Conservation (phyloP, 169 alveolate genomes). For the Fabrea salina region DNA sequence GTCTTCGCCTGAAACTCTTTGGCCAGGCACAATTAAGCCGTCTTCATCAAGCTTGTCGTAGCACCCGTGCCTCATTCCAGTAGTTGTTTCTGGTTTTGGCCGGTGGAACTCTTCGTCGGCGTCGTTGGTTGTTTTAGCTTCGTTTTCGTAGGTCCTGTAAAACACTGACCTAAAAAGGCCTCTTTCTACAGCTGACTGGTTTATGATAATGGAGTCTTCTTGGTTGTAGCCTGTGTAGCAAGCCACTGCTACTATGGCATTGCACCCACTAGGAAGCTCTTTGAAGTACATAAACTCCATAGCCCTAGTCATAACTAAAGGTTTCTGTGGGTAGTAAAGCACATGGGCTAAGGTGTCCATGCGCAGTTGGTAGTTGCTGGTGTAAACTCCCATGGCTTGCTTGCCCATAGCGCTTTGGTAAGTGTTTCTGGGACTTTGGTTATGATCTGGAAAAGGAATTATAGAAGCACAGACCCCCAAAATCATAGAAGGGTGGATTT, state of each 20-base stretch:
- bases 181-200: slow-evolving; percentile 95
- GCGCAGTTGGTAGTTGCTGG: slow-evolving; percentile 96
- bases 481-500: slow-evolving; percentile 99
- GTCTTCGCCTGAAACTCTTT: slow-evolving; percentile 97
- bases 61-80: slow-evolving; percentile 90
- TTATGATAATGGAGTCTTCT: slow-evolving; percentile 98
- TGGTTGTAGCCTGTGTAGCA: slow-evolving; percentile 99
- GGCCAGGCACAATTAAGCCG: slow-evolving; percentile 97
- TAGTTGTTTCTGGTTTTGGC: slow-evolving; percentile 84
- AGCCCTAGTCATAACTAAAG: slow-evolving; percentile 97
- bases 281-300: slow-evolving; percentile 97
- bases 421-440: slow-evolving; percentile 98
- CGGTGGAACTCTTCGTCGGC: slow-evolving; percentile 90
- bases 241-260: slow-evolving; percentile 97
- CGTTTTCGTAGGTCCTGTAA: slow-evolving; percentile 95
- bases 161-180: slow-evolving; percentile 98
- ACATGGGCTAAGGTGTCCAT: slow-evolving; percentile 98
- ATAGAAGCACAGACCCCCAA: slow-evolving; percentile 99
- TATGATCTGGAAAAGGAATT: slow-evolving; percentile 99
- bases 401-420: slow-evolving; percentile 99
- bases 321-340: slow-evolving; percentile 98
- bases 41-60: slow-evolving; percentile 96
- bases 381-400: slow-evolving; percentile 99
- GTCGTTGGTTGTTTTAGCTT: slow-evolving; percentile 91
- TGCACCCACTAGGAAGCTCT: slow-evolving; percentile 99